Evolutionary conservation across 1,284 basidiomycete genomes (phyloP), one percentile per base, ranked within the genome.

Genomic region (Butyriboletus regius): DNA sequence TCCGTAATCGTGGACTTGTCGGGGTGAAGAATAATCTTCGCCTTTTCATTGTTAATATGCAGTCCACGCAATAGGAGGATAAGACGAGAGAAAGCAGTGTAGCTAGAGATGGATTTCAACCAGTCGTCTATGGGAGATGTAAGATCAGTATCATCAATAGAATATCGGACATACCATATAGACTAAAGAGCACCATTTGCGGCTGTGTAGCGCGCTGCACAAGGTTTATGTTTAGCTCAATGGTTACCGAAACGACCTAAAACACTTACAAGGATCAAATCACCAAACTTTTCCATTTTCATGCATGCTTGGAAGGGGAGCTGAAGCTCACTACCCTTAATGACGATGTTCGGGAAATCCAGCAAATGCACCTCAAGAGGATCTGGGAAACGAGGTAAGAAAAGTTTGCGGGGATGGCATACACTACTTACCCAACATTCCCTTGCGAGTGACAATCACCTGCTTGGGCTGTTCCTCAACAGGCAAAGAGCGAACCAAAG

Each of bases 251-350:
- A n/a, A 41, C 4, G 39, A 49, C 7, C 8, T 3, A 26, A 26
- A 42, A 31, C 14, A 63, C 77, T 51, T 64, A 85, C 85, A 66
- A 97, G 69, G 60, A 97, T 97, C 53, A 98, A 75, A 69, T 99
- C 96, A 73, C 96, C 96, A 59, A 99, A 98, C 72, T 98, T 97
- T 78, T 99, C 96, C 82, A 98, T 94, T 79, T 98, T 98, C 86
- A 99, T 93, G 60, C 92, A 95, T 15, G 95, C 93, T 74, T 98
- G 95, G 91, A 98, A 98, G 1, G 96, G 96, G 54, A 98, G 73
- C 67, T 98, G 96, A 42, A 99, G 75, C 71, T 99, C 96, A 58
- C 90, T 94, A 48, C 96, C 96, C 75, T 98, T 98, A 78, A 99
- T 98, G 70, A 98, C 94, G 62, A 99, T 97, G 73, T 98, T 99